Conservation (phyloP, 345 rosid species). For the Citrus inodora region DNA sequence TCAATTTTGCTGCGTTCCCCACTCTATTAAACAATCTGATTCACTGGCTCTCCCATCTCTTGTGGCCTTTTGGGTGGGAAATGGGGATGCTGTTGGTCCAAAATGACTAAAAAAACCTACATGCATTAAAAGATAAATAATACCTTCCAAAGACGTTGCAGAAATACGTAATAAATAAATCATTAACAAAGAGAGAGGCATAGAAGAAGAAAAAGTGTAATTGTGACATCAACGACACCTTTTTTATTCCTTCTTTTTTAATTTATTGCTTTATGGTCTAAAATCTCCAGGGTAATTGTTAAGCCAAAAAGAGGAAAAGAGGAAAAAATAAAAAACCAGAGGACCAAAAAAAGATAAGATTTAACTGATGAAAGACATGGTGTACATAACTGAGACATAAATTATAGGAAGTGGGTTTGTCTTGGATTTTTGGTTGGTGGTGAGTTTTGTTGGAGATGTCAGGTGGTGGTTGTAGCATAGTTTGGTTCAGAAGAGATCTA, state of each 20-base stretch:
- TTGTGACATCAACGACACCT: neutral
- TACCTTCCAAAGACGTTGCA: neutral
- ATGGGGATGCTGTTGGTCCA: neutral
- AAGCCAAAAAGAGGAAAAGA: no score
- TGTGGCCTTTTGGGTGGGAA: constrained; percentile 6
- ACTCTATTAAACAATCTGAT: constrained; percentile 26
- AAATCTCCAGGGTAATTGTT: neutral
- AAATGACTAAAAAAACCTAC: neutral
- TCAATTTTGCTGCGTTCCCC: constrained; percentile 38
- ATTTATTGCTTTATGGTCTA: neutral
- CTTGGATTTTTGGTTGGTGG: constrained; percentile 25
- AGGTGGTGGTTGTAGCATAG: constrained; percentile 81
- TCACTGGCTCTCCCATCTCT: constrained; percentile 24
- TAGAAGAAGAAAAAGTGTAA: neutral
- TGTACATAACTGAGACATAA: constrained; percentile 18
- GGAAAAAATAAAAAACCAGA: neutral
- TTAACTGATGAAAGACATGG: constrained; percentile 6
- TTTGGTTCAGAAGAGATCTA: constrained; percentile 98
- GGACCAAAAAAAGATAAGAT: constrained; percentile 12
- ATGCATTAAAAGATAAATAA: neutral
- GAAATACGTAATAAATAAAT: neutral
- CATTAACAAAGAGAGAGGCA: neutral
- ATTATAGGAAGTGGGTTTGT: constrained; percentile 9
- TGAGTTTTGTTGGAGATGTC: constrained; percentile 46
- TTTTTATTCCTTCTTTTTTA: neutral